These are phyloP conservation scores for Aspergillus tubingensis DNA, from an alignment of 2,329 filamentous ascomycete genomes.

Conservation along the genomic window DNA sequence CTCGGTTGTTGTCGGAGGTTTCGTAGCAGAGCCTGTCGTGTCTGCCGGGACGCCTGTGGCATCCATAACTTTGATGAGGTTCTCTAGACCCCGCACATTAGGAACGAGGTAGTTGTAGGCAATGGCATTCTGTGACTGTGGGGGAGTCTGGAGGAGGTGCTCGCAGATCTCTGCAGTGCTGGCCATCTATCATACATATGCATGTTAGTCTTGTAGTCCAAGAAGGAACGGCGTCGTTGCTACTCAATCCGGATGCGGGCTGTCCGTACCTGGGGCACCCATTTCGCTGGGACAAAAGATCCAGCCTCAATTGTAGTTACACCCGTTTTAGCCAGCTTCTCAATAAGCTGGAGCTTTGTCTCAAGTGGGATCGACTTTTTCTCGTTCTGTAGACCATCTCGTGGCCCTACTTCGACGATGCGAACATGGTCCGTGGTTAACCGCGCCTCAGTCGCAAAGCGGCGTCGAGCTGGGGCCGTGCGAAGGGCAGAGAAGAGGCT, in stretches of 20 bases:
- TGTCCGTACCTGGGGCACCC: slow-evolving; percentile 53
- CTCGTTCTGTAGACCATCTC: slow-evolving; percentile 58
- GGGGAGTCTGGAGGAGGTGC: slow-evolving; percentile 53
- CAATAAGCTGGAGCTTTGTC: slow-evolving; percentile 54
- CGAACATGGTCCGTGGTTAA: slow-evolving; percentile 52
- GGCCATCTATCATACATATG: slow-evolving; percentile 56
- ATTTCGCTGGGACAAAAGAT: slow-evolving; percentile 57
- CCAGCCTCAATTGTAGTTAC: slow-evolving; percentile 55
- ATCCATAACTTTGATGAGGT: slow-evolving; percentile 57
- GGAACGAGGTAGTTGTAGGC: slow-evolving; percentile 68
- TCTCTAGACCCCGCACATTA: slow-evolving; percentile 63
- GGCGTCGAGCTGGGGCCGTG: slow-evolving; percentile 26
- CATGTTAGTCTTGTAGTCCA: not conserved
- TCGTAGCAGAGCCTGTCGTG: slow-evolving; percentile 29
- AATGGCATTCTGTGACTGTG: slow-evolving; percentile 53
- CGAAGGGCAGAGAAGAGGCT: slow-evolving; percentile 34
- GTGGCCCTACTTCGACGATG: slow-evolving; percentile 56
- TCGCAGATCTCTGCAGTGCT: slow-evolving; percentile 64
- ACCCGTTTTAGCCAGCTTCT: slow-evolving; percentile 50
- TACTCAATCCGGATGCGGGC: not conserved
- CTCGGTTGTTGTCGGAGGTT: slow-evolving; percentile 48
- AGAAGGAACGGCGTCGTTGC: not conserved
- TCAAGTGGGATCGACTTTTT: slow-evolving; percentile 50
- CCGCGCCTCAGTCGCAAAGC: slow-evolving; percentile 44
- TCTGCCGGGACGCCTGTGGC: slow-evolving; percentile 38